Conservation (phyloP, 371 early-diverging fungal genomes). For the Rhizopus arrhizus region DNA sequence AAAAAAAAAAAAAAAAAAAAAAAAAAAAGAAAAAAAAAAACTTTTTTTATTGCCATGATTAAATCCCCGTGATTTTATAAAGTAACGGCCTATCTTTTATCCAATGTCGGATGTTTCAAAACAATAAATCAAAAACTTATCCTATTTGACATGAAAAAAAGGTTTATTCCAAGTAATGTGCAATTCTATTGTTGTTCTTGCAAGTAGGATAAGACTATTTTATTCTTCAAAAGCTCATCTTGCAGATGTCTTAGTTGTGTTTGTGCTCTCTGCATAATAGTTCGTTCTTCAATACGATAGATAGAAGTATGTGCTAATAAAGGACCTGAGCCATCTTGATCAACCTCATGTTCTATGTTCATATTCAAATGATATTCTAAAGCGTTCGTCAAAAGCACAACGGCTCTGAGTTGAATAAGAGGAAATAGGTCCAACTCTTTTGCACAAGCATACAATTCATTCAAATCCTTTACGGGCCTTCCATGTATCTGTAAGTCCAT, state of each 20-base stretch:
- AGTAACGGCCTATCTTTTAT: no score
- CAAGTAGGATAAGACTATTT: background rate
- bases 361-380: conserved; percentile 15
- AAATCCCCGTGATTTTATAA: background rate
- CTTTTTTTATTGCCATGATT: background rate
- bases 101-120: no score
- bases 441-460: conserved; percentile 10
- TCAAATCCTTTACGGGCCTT: conserved; percentile 1
- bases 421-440: conserved; percentile 9
- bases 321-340: background rate
- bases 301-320: conserved; percentile 10
- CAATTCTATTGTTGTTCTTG: background rate
- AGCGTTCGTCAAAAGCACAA: conserved; percentile 32
- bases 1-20: conserved; percentile 7
- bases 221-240: background rate
- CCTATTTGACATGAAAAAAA: background rate
- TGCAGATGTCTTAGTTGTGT: background rate
- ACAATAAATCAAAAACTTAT: no score
- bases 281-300: conserved; percentile 19
- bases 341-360: background rate
- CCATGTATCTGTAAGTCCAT: background rate
- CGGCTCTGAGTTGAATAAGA: conserved; percentile 29
- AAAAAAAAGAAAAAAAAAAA: conserved; percentile 2
- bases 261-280: background rate
- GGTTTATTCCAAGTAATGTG: background rate